Base-by-base conservation (phyloP, 1,284 basidiomycete genomes). In the Amylostereum chailletii region DNA sequence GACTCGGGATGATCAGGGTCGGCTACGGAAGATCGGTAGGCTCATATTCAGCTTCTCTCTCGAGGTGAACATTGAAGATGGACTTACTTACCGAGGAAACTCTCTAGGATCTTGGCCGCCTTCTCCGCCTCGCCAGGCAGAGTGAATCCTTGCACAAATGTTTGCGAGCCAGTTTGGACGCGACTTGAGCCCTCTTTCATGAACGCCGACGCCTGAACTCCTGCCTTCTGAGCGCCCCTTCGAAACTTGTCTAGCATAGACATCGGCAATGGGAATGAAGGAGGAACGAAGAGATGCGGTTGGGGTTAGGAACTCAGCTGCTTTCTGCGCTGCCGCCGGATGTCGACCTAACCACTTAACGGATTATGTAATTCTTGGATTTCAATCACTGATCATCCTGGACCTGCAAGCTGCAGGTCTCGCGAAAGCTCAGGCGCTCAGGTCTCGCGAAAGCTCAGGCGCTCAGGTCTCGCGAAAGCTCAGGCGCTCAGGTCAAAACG, bases 81-180 rank as follows among this genome's bases (percentile, higher is more conserved):
- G 41, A 42, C n/a, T 19, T 5, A 71, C 80, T 55, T 60, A 92
- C 90, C 90, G 10, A 97, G 74, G 75, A 97, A 97, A 57, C 83
- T 84, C 57, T 83, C 82, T 37, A 98, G 71, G 57, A 94, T 96
- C 66, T 86, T 90, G 30, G 94, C 93, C 0, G 94, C 91, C 63
- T 92, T 94, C 59, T 93, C 83, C 47, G 88, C 86, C 68, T 94
- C 92, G 56, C 89, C 88, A 10, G 89, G 88, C 31, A 96, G 72
- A 42, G 78, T 83, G 70, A 95, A 95, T 4, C 83, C 81, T 58
- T 91, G 89, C 3, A 85, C 85, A 51, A 94, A 82, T 47, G 83
- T 82, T 55, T 80, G 74, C 1, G 83, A 83, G 47, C 84, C 85
- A 51, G 74, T 79, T 10, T 86, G 84, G 10, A 90, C 74, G 55